A percentile compares a stretch with the other conserved stretches of the same genome.
phyloP scores from a whole-genome alignment of 2,329 filamentous ascomycete genomes.

The Amylocarpus encephaloides region DNA sequence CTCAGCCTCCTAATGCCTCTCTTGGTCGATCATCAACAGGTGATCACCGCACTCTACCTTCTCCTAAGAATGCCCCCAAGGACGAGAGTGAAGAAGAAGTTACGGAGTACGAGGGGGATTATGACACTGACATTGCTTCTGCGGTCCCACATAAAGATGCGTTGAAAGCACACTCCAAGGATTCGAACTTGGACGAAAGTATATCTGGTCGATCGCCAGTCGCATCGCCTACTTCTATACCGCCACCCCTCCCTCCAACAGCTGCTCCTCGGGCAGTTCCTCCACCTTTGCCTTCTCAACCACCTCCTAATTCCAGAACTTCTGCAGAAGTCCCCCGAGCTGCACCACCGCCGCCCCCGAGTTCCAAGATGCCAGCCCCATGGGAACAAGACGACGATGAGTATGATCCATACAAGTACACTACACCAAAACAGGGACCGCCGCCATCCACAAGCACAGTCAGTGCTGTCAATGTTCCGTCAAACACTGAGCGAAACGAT shows the following conservation, averaged over 20 bases:
- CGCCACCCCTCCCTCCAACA: constrained; percentile 46
- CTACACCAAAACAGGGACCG: constrained; percentile 30
- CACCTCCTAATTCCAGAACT: constrained; percentile 44
- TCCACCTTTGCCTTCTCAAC: constrained; percentile 59
- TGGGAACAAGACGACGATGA: constrained; percentile 62
- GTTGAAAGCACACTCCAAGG: constrained; percentile 71
- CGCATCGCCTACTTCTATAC: constrained; percentile 37
- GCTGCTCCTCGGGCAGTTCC: constrained; percentile 54
- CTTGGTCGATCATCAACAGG: constrained; percentile 53
- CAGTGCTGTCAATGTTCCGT: constrained; percentile 12
- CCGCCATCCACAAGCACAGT: background rate
- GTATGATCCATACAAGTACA: constrained; percentile 62
- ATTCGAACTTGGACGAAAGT: constrained; percentile 68
- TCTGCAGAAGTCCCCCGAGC: constrained; percentile 67
- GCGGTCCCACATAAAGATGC: constrained; percentile 91
- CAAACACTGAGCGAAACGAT: constrained; percentile 19
- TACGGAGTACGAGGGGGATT: constrained; percentile 95
- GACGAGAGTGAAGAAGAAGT: constrained; percentile 69
- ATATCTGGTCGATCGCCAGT: constrained; percentile 44
- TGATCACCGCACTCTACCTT: constrained; percentile 43
- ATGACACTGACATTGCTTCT: constrained; percentile 95
- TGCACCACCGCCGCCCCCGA: constrained; percentile 49
- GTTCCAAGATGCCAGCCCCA: constrained; percentile 32
- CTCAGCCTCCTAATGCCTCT: constrained; percentile 53
- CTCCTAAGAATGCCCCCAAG: constrained; percentile 39